phyloP scores from a whole-genome alignment of 768 basidiomycete species.

The Mycena kentingensis region DNA sequence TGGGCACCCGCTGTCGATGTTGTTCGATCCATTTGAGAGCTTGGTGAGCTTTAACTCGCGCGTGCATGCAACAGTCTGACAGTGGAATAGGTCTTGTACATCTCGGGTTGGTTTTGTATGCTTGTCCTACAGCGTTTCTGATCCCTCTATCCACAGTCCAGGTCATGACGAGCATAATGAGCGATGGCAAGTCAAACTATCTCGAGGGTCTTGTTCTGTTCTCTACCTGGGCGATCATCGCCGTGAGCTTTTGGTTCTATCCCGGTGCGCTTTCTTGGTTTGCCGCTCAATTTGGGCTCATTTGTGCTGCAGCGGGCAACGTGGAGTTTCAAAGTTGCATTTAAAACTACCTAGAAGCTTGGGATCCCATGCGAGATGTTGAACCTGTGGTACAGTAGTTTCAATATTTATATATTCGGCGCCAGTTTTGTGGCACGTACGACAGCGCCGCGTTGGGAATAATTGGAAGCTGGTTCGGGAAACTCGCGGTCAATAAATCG shows the following conservation, averaged over 20 bases:
- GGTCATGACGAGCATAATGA: conserved; percentile 83
- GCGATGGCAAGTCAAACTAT: conserved; percentile 90
- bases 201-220: conserved; percentile 86
- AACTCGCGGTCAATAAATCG: conserved; percentile 38
- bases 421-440: neutral
- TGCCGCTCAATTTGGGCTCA: neutral
- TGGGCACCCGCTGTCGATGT: conserved; percentile 73
- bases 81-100: conserved; percentile 41
- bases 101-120: conserved; percentile 41
- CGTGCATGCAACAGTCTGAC: conserved; percentile 24
- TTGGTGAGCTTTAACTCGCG: conserved; percentile 34
- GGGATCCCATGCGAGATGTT: conserved; percentile 42
- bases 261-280: conserved; percentile 39
- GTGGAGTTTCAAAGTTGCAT: conserved; percentile 36
- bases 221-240: conserved; percentile 33
- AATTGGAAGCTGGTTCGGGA: conserved; percentile 38
- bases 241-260: conserved; percentile 2
- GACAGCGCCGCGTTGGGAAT: conserved; percentile 38
- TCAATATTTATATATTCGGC: neutral
- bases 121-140: neutral
- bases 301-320: neutral
- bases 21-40: conserved; percentile 89
- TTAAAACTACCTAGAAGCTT: conserved; percentile 31
- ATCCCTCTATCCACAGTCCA: conserved; percentile 49
- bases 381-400: conserved; percentile 19